Evolutionary conservation across 2,329 filamentous ascomycete genomes (phyloP).

Genomic region (Diaporthe destruens): DNA sequence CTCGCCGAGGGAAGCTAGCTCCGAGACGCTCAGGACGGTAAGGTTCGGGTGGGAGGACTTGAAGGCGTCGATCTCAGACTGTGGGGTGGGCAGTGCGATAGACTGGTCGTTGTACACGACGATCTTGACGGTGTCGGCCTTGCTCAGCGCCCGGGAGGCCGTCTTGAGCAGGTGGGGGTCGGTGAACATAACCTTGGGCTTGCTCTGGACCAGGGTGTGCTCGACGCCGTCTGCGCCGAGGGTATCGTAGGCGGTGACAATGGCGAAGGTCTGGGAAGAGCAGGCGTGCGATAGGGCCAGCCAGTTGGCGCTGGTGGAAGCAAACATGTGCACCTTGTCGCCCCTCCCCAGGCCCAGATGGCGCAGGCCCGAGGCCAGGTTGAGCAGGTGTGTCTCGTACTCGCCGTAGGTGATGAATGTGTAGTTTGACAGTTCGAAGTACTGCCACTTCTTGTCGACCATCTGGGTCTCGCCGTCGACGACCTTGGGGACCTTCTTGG

Average conservation of each 20-base stretch:
- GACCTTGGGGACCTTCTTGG: conserved; percentile 90
- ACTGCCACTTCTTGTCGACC: conserved; percentile 92
- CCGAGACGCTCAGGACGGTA: conserved; percentile 65
- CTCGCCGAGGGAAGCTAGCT: conserved; percentile 69
- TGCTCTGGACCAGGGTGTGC: conserved; percentile 87
- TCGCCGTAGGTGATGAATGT: conserved; percentile 83
- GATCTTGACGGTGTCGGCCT: conserved; percentile 66
- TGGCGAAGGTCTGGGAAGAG: conserved; percentile 87
- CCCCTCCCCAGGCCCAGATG: conserved; percentile 77
- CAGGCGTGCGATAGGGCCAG: conserved; percentile 81
- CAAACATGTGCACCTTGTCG: conserved; percentile 84
- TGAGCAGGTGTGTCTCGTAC: conserved; percentile 77
- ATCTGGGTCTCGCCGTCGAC: conserved; percentile 83
- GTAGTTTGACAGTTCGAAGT: conserved; percentile 85
- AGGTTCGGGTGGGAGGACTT: conserved; percentile 68
- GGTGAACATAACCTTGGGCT: conserved; percentile 85
- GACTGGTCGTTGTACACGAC: conserved; percentile 73
- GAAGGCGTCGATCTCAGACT: conserved; percentile 67
- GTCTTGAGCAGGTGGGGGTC: conserved; percentile 82
- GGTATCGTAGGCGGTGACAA: conserved; percentile 96
- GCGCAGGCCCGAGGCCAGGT: conserved; percentile 79
- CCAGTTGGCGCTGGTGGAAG: conserved; percentile 88
- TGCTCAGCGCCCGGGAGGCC: conserved; percentile 67
- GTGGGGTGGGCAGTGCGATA: conserved; percentile 61
- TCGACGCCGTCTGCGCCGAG: conserved; percentile 86